Conservation (phyloP, 2,329 filamentous ascomycete genomes). For the Cladosporium sphaerospermum region DNA sequence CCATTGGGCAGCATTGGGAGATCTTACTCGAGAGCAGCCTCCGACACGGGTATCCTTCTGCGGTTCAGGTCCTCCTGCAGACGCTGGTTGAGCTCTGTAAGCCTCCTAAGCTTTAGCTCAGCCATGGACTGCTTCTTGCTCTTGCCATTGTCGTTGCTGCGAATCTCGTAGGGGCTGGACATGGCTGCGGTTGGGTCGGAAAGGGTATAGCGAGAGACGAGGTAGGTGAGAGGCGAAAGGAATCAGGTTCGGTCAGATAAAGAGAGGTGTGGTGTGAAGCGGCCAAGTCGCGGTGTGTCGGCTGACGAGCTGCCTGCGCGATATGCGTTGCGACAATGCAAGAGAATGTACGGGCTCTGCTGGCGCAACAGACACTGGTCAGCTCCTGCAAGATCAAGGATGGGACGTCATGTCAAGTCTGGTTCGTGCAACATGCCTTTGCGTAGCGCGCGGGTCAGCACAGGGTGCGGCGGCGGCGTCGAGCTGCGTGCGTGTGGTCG, state of each 20-base stretch:
- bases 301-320: conserved; percentile 1
- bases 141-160: conserved; percentile 59
- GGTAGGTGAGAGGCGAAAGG: not conserved
- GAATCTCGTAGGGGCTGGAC: conserved; percentile 60
- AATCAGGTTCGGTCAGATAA: too few relatives aligned
- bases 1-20: not conserved
- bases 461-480: not conserved
- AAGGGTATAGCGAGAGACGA: not conserved
- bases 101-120: conserved; percentile 88
- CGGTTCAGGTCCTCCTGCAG: conserved; percentile 93
- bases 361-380: conserved; percentile 10
- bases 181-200: conserved; percentile 33
- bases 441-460: conserved; percentile 7
- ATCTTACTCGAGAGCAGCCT: conserved; percentile 61
- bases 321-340: conserved; percentile 12
- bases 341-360: conserved; percentile 6
- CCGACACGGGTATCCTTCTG: conserved; percentile 90
- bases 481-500: not conserved
- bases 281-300: conserved; percentile 6
- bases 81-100: conserved; percentile 95
- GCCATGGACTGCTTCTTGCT: conserved; percentile 99
- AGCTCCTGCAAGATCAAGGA: conserved; percentile 10
- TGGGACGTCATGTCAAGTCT: conserved; percentile 11
- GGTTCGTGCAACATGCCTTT: conserved; percentile 11
- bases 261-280: not conserved